Conservation (phyloP, 2,329 filamentous ascomycete species). For the Penicillium sp. region DNA sequence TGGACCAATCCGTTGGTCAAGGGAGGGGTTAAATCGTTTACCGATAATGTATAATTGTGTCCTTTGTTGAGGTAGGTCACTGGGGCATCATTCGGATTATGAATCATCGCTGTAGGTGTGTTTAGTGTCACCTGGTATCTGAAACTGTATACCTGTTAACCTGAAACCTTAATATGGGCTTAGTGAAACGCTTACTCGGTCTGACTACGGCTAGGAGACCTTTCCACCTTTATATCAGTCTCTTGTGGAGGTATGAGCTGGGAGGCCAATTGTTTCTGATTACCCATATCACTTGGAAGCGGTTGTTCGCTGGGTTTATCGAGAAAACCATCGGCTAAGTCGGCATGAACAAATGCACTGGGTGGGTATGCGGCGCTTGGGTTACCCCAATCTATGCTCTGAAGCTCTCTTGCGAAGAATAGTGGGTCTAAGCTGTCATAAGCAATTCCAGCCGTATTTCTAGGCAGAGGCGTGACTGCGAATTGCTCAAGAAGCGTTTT, state of each 20-base stretch:
- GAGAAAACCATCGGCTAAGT: not conserved
- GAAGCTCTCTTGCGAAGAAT: not conserved
- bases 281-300: not conserved
- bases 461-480: not conserved
- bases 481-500: not conserved
- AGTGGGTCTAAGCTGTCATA: not conserved
- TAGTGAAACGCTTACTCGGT: not conserved
- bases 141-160: not conserved
- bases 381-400: not conserved
- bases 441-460: not conserved
- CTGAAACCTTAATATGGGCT: not conserved
- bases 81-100: not conserved
- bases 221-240: not conserved
- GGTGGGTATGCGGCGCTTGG: not conserved
- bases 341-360: not conserved
- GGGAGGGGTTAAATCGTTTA: not conserved
- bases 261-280: not conserved
- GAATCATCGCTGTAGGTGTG: slow-evolving; percentile 2
- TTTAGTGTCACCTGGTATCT: not conserved
- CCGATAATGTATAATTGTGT: not conserved
- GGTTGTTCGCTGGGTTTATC: not conserved
- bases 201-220: not conserved
- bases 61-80: slow-evolving; percentile 11
- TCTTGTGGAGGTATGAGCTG: not conserved
- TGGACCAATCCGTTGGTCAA: not conserved